These are phyloP conservation scores for Saccharum spontaneum DNA, from an alignment of 176 grass and related monocot species.

Conservation along the genomic window DNA sequence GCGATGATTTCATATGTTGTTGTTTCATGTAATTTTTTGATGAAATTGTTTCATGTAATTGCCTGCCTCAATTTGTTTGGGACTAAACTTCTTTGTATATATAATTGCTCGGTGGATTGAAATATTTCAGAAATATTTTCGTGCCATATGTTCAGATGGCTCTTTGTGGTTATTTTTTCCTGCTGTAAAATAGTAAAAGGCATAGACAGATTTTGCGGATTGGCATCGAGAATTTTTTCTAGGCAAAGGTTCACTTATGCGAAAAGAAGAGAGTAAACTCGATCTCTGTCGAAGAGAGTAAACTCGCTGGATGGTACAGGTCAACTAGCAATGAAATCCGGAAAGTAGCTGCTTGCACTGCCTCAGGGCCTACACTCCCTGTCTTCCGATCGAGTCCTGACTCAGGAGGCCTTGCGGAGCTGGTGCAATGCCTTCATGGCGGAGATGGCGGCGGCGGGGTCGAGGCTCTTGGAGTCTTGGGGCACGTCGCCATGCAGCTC, in stretches of 20 bases:
- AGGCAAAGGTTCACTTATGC: background rate
- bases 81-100: background rate
- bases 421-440: constrained; percentile 54
- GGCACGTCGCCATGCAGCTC: constrained; percentile 76
- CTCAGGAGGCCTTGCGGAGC: constrained; percentile 32
- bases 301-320: background rate
- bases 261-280: background rate
- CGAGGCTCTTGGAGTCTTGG: constrained; percentile 81
- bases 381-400: background rate
- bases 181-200: background rate
- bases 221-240: background rate
- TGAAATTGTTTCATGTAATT: no score
- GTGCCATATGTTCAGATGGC: background rate
- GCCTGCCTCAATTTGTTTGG: background rate
- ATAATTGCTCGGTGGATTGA: background rate
- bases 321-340: background rate
- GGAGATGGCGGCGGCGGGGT: constrained; percentile 61
- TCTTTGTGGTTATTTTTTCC: background rate
- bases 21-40: background rate
- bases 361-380: background rate
- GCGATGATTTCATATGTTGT: background rate
- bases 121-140: background rate
- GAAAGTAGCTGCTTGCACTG: no score
- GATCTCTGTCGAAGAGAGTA: background rate
- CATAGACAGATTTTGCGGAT: background rate